These are phyloP conservation scores for Aspergillus sp. DNA, from an alignment of 2,329 filamentous ascomycete genomes.

Conservation along the genomic window DNA sequence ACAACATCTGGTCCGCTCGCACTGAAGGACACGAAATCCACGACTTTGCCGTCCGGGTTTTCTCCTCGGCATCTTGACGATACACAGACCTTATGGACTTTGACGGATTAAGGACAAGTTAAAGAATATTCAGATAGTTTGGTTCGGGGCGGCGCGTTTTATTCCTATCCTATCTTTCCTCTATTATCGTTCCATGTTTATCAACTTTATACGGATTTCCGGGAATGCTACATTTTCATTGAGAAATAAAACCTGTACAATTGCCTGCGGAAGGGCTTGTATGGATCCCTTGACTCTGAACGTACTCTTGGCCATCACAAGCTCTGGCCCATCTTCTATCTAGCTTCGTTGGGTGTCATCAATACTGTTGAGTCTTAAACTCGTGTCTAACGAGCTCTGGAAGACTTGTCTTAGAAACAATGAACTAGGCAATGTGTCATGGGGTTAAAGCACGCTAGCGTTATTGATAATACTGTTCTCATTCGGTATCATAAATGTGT, in stretches of 20 bases:
- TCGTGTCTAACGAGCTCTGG: too few relatives aligned
- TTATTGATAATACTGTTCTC: too few relatives aligned
- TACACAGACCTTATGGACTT: background rate
- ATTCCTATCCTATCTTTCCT: background rate
- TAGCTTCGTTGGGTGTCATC: too few relatives aligned
- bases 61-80: background rate
- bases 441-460: too few relatives aligned
- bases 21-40: background rate
- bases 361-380: too few relatives aligned
- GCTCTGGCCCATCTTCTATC: too few relatives aligned
- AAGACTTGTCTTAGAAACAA: too few relatives aligned
- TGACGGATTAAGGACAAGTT: conserved; percentile 11
- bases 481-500: too few relatives aligned
- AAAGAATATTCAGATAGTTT: background rate
- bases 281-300: too few relatives aligned
- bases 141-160: background rate
- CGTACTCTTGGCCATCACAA: too few relatives aligned
- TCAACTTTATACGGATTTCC: background rate
- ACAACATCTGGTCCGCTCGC: conserved; percentile 1
- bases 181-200: background rate
- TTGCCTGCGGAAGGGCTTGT: background rate
- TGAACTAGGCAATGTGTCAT: too few relatives aligned
- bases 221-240: background rate
- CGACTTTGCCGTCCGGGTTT: background rate
- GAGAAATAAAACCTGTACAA: background rate